Percentiles rank a stretch among this genome's conserved stretches.
These are phyloP conservation scores for Plasmodium relictum DNA, from an alignment of 169 alveolate species.

Conservation along the genomic window DNA sequence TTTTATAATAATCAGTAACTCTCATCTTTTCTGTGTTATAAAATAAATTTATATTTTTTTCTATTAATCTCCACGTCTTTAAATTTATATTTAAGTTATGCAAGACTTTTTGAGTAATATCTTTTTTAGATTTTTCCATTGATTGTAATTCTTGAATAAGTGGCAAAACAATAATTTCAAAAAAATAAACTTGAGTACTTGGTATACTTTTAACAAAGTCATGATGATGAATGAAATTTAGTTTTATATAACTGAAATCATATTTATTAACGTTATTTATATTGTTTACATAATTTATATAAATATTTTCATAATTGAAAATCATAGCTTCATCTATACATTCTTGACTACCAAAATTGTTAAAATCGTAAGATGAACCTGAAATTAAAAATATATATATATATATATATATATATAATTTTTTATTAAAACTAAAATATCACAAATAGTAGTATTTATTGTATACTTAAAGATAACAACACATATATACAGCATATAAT, in stretches of 20 bases:
- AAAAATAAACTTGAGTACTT: conserved; percentile 60
- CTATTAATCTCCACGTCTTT: conserved; percentile 65
- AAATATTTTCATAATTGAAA: conserved; percentile 68
- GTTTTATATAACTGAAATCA: conserved; percentile 66
- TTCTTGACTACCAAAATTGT: conserved; percentile 26
- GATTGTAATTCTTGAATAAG: conserved; percentile 71
- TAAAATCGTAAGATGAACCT: background rate
- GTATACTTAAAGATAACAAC: background rate
- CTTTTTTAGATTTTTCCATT: conserved; percentile 56
- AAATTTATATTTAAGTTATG: conserved; percentile 66
- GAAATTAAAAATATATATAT: background rate
- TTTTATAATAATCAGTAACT: conserved; percentile 71
- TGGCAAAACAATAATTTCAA: conserved; percentile 76
- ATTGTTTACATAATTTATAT: conserved; percentile 58
- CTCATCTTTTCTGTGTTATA: conserved; percentile 77
- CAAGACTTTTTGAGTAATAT: conserved; percentile 56
- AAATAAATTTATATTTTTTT: conserved; percentile 69
- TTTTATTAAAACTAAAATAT: no score
- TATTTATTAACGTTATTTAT: conserved; percentile 52
- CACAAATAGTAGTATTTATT: background rate
- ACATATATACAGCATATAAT: background rate
- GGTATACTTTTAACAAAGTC: conserved; percentile 76
- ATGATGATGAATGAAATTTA: conserved; percentile 62
- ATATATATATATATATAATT: background rate
- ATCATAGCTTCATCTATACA: conserved; percentile 51